Evolutionary conservation across 176 grass and related monocot genomes (phyloP).

Genomic region (Rhynchospora tenuis): DNA sequence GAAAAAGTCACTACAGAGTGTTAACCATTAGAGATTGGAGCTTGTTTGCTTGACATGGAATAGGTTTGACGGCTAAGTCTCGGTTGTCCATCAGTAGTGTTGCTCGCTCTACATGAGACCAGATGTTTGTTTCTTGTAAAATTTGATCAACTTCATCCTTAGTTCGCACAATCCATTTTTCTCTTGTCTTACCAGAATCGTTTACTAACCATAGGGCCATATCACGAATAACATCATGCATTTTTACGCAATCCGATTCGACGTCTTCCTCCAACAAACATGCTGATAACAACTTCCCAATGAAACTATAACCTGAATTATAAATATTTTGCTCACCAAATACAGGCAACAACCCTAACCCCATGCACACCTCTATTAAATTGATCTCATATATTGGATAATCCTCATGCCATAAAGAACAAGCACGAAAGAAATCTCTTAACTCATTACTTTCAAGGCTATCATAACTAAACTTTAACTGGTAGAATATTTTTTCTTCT

Average conservation of each 20-base stretch:
- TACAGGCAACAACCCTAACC: slow-evolving; percentile 9
- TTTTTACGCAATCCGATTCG: not conserved
- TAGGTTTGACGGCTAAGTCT: not conserved
- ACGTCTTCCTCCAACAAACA: not conserved
- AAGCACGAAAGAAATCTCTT: slow-evolving; percentile 13
- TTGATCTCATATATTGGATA: not conserved
- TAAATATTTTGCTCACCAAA: not conserved
- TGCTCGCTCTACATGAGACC: not conserved
- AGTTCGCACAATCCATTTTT: slow-evolving; percentile 29
- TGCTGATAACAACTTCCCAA: not conserved
- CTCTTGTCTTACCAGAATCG: not conserved
- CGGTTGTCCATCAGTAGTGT: not conserved
- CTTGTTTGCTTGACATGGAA: not conserved
- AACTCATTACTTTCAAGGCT: not conserved
- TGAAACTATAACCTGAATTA: not conserved
- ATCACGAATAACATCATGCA: slow-evolving; percentile 23
- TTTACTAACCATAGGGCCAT: slow-evolving; percentile 23
- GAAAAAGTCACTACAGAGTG: too few species aligned
- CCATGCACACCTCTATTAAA: slow-evolving; percentile 22
- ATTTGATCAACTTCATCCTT: not conserved
- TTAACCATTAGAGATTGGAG: not conserved
- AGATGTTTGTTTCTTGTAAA: not conserved
- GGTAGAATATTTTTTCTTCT: not conserved
- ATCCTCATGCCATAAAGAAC: slow-evolving; percentile 23
- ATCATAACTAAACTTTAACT: slow-evolving; percentile 32